Conservation (phyloP, 495 filamentous ascomycete species). For the Margaritispora aquatica region DNA sequence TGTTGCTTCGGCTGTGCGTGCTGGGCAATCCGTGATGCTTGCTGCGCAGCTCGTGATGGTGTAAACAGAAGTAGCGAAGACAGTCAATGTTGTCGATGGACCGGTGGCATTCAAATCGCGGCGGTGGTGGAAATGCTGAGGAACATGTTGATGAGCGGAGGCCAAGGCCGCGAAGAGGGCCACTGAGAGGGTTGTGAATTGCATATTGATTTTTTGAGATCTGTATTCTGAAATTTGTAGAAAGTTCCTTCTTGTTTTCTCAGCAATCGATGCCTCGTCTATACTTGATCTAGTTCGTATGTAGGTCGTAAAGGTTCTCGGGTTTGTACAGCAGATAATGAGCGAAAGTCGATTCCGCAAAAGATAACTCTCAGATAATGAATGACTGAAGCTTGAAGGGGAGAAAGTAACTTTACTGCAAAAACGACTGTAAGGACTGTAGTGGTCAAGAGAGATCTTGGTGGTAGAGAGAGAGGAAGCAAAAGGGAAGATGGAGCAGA, state of each 20-base stretch:
- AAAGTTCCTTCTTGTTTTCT: conserved; percentile 9
- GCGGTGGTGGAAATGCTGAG: conserved; percentile 28
- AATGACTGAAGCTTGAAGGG: conserved; percentile 24
- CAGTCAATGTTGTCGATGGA: conserved; percentile 27
- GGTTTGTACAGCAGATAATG: conserved; percentile 13
- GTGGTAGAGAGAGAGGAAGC: conserved; percentile 17
- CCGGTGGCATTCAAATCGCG: conserved; percentile 16
- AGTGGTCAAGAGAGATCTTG: conserved; percentile 24
- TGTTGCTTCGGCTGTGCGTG: conserved; percentile 16
- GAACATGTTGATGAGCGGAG: conserved; percentile 26
- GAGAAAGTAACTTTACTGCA: conserved; percentile 13
- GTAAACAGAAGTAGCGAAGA: conserved; percentile 27
- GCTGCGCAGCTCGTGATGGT: conserved; percentile 29
- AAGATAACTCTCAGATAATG: conserved; percentile 18
- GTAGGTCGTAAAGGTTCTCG: conserved; percentile 6
- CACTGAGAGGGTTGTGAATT: conserved; percentile 41
- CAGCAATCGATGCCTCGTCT: conserved; percentile 24
- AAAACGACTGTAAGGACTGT: conserved; percentile 25
- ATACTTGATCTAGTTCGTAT: conserved; percentile 4
- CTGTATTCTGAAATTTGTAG: background rate
- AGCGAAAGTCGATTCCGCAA: conserved; percentile 30
- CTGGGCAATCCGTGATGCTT: conserved; percentile 30
- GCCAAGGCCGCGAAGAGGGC: conserved; percentile 44
- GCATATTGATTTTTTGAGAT: conserved; percentile 14
- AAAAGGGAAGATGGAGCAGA: conserved; percentile 5